Evolutionary conservation across 2,329 filamentous ascomycete species (phyloP).

Genomic region (Nemania diffusa): DNA sequence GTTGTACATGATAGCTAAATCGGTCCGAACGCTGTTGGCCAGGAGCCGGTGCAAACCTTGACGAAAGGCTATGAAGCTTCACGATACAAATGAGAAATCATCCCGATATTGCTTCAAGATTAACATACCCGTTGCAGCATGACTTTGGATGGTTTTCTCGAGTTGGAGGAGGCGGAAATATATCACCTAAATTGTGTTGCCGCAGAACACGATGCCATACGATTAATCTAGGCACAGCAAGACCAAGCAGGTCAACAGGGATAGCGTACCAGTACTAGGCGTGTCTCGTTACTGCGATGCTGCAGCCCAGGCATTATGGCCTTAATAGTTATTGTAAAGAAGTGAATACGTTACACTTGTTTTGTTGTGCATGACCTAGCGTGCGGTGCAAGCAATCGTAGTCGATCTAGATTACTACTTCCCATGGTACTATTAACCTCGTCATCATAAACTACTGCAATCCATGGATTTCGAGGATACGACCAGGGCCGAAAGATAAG

Average conservation of each 20-base stretch:
- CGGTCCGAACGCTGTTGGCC: neutral
- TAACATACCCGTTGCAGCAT: neutral
- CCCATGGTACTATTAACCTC: slow-evolving; percentile 10
- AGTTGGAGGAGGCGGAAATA: slow-evolving; percentile 2
- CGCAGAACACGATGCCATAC: neutral
- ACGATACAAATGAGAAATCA: neutral
- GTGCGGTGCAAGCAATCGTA: neutral
- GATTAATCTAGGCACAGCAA: neutral
- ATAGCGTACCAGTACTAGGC: neutral
- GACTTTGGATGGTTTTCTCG: neutral
- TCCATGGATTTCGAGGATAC: slow-evolving; percentile 3
- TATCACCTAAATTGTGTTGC: neutral
- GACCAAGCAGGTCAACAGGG: neutral
- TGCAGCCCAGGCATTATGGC: neutral
- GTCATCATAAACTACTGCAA: neutral
- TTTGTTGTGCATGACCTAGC: neutral
- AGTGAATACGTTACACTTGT: neutral
- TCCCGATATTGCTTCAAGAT: neutral
- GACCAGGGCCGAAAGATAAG: neutral
- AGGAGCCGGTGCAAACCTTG: neutral
- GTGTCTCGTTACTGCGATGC: slow-evolving; percentile 1
- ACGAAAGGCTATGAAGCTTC: neutral
- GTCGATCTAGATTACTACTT: slow-evolving; percentile 10
- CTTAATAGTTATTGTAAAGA: neutral
- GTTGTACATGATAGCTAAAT: neutral